phyloP scores from a whole-genome alignment of 495 filamentous ascomycete species.

The Aspergillus sparsus region DNA sequence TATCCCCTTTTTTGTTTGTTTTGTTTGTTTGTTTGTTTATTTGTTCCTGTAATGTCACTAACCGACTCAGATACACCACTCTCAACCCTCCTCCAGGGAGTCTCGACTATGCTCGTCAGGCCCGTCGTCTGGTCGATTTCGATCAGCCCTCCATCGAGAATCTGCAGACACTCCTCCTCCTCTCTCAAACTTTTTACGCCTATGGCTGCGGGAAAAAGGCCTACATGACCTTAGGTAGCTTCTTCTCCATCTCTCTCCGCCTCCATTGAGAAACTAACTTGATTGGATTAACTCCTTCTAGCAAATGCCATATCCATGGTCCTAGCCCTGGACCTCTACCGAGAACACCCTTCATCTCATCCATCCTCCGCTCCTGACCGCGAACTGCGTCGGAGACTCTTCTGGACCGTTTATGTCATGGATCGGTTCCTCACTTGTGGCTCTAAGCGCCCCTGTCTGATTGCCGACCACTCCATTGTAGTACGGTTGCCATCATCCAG shows the following conservation, averaged over 20 bases:
- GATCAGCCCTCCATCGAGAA: conserved; percentile 78
- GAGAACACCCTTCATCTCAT: conserved; percentile 61
- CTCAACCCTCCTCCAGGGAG: conserved; percentile 34
- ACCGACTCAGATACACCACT: conserved; percentile 56
- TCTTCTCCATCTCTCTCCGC: neutral
- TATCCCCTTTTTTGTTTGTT: conserved; percentile 4
- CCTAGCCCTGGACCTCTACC: conserved; percentile 73
- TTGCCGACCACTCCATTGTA: conserved; percentile 71
- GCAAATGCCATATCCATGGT: conserved; percentile 80
- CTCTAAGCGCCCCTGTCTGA: conserved; percentile 73
- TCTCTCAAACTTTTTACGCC: conserved; percentile 72
- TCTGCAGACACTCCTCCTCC: conserved; percentile 72
- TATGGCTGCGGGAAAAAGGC: conserved; percentile 79
- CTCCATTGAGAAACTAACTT: neutral
- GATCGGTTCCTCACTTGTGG: conserved; percentile 78
- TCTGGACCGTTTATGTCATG: conserved; percentile 83
- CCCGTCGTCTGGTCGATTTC: conserved; percentile 68
- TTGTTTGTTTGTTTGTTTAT: neutral
- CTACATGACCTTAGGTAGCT: conserved; percentile 78
- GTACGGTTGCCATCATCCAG: conserved; percentile 66
- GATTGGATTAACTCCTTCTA: conserved; percentile 27
- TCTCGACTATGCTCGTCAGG: conserved; percentile 66
- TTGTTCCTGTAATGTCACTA: conserved; percentile 12
- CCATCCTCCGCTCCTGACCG: conserved; percentile 62
- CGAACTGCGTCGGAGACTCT: conserved; percentile 72